Evolutionary conservation across 768 basidiomycete genomes (phyloP).

Genomic region (Pleurotus citrinopileatus): DNA sequence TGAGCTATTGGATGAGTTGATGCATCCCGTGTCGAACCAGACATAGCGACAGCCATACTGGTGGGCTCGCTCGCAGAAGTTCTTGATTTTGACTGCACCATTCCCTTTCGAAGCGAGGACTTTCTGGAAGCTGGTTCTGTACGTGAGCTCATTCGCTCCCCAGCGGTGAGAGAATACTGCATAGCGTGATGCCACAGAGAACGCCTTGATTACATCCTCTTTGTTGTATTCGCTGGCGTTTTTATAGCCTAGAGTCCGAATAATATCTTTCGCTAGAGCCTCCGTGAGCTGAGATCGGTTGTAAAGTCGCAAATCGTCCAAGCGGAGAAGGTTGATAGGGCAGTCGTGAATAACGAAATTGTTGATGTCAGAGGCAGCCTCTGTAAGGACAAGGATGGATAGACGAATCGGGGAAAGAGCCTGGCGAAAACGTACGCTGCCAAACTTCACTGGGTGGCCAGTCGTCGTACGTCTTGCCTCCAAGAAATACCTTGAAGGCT

Average conservation of each 20-base stretch:
- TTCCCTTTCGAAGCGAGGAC: not conserved
- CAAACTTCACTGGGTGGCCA: no score
- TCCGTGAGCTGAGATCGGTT: not conserved
- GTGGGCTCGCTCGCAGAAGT: not conserved
- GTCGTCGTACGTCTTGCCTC: no score
- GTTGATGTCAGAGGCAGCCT: not conserved
- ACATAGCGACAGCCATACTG: not conserved
- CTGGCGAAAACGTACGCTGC: no score
- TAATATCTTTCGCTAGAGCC: no score
- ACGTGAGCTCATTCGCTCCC: not conserved
- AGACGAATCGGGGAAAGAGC: no score
- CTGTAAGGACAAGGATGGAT: not conserved
- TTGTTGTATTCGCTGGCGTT: not conserved
- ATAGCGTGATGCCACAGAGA: not conserved
- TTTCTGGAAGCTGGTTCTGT: not conserved
- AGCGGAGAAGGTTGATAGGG: not conserved
- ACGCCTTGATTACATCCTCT: not conserved
- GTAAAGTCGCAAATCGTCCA: not conserved
- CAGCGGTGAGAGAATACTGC: not conserved
- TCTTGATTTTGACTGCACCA: not conserved
- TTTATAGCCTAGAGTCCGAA: not conserved
- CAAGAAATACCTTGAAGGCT: no score
- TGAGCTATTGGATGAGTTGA: not conserved
- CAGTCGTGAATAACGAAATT: not conserved
- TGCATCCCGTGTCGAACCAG: not conserved